Conservation (phyloP, 2,329 filamentous ascomycete species). For the Fusarium paranaense region DNA sequence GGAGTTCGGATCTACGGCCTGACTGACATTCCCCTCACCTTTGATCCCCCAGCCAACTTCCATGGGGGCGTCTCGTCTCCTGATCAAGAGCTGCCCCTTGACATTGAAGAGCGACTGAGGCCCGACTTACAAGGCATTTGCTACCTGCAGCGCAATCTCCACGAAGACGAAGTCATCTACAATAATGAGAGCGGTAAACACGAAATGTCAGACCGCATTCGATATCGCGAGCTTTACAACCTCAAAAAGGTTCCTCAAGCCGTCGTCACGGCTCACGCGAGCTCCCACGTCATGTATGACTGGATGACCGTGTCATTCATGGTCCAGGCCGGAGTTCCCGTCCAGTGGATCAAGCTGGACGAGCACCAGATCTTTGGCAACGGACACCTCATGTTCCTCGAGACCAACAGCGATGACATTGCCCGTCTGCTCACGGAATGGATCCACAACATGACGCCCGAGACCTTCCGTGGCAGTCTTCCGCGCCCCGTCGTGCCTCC, state of each 20-base stretch:
- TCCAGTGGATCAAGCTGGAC: conserved; percentile 58
- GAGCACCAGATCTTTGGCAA: conserved; percentile 62
- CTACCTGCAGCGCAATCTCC: conserved; percentile 33
- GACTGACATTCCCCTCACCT: conserved; percentile 56
- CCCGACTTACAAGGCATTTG: conserved; percentile 32
- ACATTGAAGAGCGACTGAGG: conserved; percentile 16
- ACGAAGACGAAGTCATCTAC: conserved; percentile 10
- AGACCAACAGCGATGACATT: conserved; percentile 62
- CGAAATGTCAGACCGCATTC: not conserved
- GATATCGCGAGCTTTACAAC: conserved; percentile 57
- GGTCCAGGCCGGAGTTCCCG: conserved; percentile 61
- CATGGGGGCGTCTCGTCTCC: conserved; percentile 18
- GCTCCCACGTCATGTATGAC: conserved; percentile 66
- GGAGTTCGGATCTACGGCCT: conserved; percentile 54
- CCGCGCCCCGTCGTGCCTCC: conserved; percentile 2
- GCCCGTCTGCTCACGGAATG: conserved; percentile 53
- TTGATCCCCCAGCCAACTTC: conserved; percentile 50
- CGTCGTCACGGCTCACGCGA: conserved; percentile 64
- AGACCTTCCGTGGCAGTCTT: not conserved
- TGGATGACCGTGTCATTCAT: conserved; percentile 65
- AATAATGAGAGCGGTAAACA: not conserved
- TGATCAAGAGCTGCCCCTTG: conserved; percentile 20
- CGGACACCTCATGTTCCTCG: conserved; percentile 66
- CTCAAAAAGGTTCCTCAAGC: conserved; percentile 60
- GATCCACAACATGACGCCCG: conserved; percentile 43